Conservation (phyloP, 2,329 filamentous ascomycete genomes). For the Botryosphaeria agaves region DNA sequence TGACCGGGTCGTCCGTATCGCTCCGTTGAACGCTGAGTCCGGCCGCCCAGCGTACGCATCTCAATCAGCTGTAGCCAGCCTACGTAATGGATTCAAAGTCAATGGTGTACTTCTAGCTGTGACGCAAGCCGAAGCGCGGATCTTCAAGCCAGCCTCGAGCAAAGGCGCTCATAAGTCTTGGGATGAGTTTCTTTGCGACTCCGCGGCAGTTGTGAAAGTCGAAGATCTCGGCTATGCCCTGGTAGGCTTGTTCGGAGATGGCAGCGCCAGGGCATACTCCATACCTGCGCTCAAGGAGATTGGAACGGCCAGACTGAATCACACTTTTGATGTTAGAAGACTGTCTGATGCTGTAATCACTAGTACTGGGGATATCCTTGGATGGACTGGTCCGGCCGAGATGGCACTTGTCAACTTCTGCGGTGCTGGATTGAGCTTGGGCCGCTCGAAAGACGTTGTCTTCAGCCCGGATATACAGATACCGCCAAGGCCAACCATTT, state of each 20-base stretch:
- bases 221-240: slow-evolving; percentile 56
- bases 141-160: slow-evolving; percentile 68
- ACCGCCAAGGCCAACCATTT: slow-evolving; percentile 79
- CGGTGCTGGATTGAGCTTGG: slow-evolving; percentile 42
- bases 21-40: slow-evolving; percentile 61
- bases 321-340: slow-evolving; percentile 58
- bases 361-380: slow-evolving; percentile 63
- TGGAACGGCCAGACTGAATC: slow-evolving; percentile 42
- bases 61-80: slow-evolving; percentile 53
- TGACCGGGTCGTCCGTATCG: slow-evolving; percentile 54
- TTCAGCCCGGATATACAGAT: slow-evolving; percentile 59
- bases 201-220: slow-evolving; percentile 59
- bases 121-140: slow-evolving; percentile 54
- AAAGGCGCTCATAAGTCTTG: slow-evolving; percentile 91
- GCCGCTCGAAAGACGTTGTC: slow-evolving; percentile 47
- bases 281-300: slow-evolving; percentile 84
- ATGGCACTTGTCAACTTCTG: slow-evolving; percentile 70
- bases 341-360: slow-evolving; percentile 54
- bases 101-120: slow-evolving; percentile 71
- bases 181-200: slow-evolving; percentile 66
- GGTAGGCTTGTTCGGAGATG: slow-evolving; percentile 72
- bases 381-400: slow-evolving; percentile 80
- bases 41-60: slow-evolving; percentile 63
- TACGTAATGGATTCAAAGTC: slow-evolving; percentile 57
- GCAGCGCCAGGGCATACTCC: slow-evolving; percentile 61